Base-by-base conservation (phyloP, 768 basidiomycete genomes). In the Lyophyllum atratum region DNA sequence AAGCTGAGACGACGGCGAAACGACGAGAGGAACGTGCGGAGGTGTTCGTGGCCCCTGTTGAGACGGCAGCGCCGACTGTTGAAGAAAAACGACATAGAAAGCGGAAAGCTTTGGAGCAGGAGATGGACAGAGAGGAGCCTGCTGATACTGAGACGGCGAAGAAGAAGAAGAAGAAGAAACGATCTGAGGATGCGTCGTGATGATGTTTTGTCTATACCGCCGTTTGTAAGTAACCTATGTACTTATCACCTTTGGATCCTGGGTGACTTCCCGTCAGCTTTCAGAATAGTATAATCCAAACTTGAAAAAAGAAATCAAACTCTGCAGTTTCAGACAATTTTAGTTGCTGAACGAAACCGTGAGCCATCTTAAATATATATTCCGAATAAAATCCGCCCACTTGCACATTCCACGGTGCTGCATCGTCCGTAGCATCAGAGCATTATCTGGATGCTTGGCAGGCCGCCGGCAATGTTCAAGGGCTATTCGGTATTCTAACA, bases 31-130 rank as follows among this genome's bases (percentile, higher is more conserved):
- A 92, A 70, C 87, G 97, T 21, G 92, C 92, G 52, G 88, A 93
- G 71, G 92, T 84, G 0, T 98, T 92, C 54, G 79, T 95, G 45
- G 92, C 95, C 2, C 97, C 97, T 2, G 79, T 74, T n/a, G 96
- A 99, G 70, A 75, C 76, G 21, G 82, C 81, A 1, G 90, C 80
- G 22, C 85, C 84, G 1, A 88, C 86, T 1, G 85, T 94, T 15
- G 89, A 89, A 69, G 88, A 93, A 69, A 93, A 89, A 69, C 82
- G 82, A 68, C 84, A 82, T 70, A 80, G 78, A 62, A 80, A 76
- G 48, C 76, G 80, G 53, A 72, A 72, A 24, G 72, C 72, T 9
- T 68, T 67, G 56, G 79, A 73, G 60, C 63, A 78, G 65, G 69
- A 74, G 61, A 43, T 40, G 53, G 59, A 52, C 10, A 65, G 64